phyloP scores from a whole-genome alignment of 2,329 filamentous ascomycete genomes.

The Pseudophaeomoniella oleicola region DNA sequence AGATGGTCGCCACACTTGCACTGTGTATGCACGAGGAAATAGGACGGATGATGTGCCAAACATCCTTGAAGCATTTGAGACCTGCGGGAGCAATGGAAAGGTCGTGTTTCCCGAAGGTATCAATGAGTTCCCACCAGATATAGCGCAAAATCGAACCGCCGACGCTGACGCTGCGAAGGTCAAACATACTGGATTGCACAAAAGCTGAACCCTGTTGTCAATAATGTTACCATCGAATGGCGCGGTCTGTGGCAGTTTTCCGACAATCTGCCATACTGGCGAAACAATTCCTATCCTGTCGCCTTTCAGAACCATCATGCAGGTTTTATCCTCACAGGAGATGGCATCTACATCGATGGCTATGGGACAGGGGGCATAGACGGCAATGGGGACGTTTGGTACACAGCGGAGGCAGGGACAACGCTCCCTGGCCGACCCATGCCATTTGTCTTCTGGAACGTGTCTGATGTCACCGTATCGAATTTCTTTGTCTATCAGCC shows the following conservation, averaged over 20 bases:
- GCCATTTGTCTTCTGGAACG: slow-evolving; percentile 46
- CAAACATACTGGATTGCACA: slow-evolving; percentile 37
- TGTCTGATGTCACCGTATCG: slow-evolving; percentile 37
- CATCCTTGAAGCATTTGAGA: not conserved
- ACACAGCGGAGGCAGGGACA: slow-evolving; percentile 29
- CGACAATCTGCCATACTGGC: slow-evolving; percentile 39
- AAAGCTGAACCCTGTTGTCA: slow-evolving; percentile 33
- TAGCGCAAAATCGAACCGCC: not conserved
- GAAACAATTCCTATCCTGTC: slow-evolving; percentile 37
- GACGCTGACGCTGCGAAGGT: slow-evolving; percentile 7
- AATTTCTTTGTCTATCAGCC: slow-evolving; percentile 38
- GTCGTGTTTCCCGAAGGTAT: slow-evolving; percentile 34
- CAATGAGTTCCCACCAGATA: no score
- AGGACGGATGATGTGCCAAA: slow-evolving; percentile 1
- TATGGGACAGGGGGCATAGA: slow-evolving; percentile 38
- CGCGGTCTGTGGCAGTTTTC: slow-evolving; percentile 37
- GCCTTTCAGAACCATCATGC: slow-evolving; percentile 42
- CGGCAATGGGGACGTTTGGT: slow-evolving; percentile 41
- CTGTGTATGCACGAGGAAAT: not conserved
- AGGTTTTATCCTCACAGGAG: slow-evolving; percentile 35
- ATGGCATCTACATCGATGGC: slow-evolving; percentile 36
- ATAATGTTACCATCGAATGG: slow-evolving; percentile 39
- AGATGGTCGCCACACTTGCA: slow-evolving; percentile 1
- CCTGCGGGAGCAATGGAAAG: slow-evolving; percentile 25
- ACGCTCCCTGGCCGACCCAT: slow-evolving; percentile 39